phyloP scores from a whole-genome alignment of 2,329 filamentous ascomycete genomes.

The Sporothrix curviconia region DNA sequence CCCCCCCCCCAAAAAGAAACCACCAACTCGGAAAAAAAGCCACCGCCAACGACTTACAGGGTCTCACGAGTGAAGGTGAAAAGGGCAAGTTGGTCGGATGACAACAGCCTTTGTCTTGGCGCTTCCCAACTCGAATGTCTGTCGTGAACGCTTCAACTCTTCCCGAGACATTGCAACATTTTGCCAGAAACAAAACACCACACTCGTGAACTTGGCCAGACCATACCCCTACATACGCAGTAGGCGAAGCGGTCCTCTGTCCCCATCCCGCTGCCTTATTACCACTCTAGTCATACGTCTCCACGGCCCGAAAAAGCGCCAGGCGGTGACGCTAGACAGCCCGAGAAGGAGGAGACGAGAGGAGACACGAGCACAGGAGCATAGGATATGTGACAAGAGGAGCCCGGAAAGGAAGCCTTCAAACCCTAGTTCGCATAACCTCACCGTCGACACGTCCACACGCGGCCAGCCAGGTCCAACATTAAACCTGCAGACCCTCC shows the following conservation, averaged over 20 bases:
- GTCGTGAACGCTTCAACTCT: constrained; percentile 4
- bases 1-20: no score
- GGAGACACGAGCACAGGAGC: neutral
- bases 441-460: constrained; percentile 1
- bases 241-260: neutral
- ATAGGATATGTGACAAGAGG: no score
- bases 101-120: neutral
- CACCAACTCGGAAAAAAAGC: neutral
- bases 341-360: neutral
- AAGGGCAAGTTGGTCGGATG: constrained; percentile 12
- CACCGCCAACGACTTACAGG: neutral
- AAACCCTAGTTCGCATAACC: neutral
- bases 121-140: neutral
- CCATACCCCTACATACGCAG: neutral
- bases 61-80: neutral
- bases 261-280: neutral
- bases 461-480: constrained; percentile 1
- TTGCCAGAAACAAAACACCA: neutral
- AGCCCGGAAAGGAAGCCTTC: no score
- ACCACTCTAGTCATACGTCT: neutral
- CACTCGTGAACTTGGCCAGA: neutral
- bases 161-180: neutral
- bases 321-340: neutral
- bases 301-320: neutral
- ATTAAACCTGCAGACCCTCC: neutral